A percentile compares a stretch with the other conserved stretches of the same genome.
Evolutionary conservation across 805 yeast species (phyloP).

Genomic region (Hanseniaspora singularis): DNA sequence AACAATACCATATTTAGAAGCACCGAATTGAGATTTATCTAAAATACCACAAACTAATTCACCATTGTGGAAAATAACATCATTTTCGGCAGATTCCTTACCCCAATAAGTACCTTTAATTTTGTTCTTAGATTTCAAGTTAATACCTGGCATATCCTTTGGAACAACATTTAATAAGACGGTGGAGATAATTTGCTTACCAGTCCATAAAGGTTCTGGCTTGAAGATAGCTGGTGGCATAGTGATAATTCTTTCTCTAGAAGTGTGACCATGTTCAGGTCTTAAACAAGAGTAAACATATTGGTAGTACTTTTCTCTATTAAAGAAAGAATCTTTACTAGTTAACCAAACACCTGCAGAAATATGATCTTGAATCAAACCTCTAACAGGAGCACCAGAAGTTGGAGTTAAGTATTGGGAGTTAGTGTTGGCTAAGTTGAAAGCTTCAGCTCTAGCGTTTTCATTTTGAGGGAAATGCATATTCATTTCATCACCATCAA

Average conservation of each 20-base stretch:
- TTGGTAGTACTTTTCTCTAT: conserved; percentile 86
- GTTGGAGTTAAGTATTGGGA: conserved; percentile 97
- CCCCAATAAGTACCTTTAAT: conserved; percentile 95
- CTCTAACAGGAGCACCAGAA: conserved; percentile 96
- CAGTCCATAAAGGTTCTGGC: conserved; percentile 92
- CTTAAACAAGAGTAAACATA: conserved; percentile 85
- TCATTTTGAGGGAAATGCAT: conserved; percentile 99
- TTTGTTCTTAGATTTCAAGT: conserved; percentile 72
- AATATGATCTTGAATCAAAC: conserved; percentile 96
- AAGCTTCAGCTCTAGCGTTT: conserved; percentile 92
- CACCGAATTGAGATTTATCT: conserved; percentile 97
- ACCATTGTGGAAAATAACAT: conserved; percentile 76
- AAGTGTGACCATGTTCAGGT: conserved; percentile 94
- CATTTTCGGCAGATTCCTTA: conserved; percentile 66
- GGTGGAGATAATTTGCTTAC: conserved; percentile 93
- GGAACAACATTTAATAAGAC: conserved; percentile 82
- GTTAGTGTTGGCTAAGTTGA: conserved; percentile 90
- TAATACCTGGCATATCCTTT: conserved; percentile 77
- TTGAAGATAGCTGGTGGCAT: conserved; percentile 81
- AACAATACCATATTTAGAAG: conserved; percentile 90
- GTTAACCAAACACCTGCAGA: conserved; percentile 99
- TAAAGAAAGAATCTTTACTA: conserved; percentile 79
- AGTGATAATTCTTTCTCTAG: conserved; percentile 54
- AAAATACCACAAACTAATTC: conserved; percentile 82
- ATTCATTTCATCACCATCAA: conserved; percentile 99